Percentiles rank a stretch among this genome's conserved stretches.
These are phyloP conservation scores for Dillenia suffruticosa DNA, from an alignment of 164 flowering plant species.

Conservation along the genomic window DNA sequence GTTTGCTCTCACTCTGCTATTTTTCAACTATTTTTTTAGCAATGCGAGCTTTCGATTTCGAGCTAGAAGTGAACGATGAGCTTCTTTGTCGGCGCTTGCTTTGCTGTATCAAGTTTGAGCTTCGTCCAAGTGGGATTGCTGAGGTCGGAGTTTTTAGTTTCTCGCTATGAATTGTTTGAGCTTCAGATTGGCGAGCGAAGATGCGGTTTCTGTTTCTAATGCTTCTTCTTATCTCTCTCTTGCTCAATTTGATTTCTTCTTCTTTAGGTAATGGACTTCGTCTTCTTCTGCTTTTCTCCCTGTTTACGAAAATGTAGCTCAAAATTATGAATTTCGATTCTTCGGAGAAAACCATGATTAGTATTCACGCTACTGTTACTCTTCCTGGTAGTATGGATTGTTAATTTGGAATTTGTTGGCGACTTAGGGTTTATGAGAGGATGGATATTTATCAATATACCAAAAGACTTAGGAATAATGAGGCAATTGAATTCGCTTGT, in stretches of 20 bases:
- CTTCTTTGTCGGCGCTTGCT: slow-evolving; percentile 2
- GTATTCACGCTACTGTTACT: no score
- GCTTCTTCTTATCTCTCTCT: slow-evolving; percentile 9
- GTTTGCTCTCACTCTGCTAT: slow-evolving; percentile 11
- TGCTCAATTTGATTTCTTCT: slow-evolving; percentile 19
- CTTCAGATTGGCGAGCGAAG: slow-evolving; percentile 20
- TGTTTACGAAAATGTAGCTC: no score
- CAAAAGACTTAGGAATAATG: no score
- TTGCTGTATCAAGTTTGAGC: slow-evolving; percentile 9
- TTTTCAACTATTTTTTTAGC: neutral
- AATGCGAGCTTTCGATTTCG: slow-evolving; percentile 11
- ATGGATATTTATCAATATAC: no score
- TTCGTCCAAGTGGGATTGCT: slow-evolving; percentile 1
- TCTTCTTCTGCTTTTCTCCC: neutral
- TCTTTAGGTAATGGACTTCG: slow-evolving; percentile 25
- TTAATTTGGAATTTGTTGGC: no score
- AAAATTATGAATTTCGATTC: no score
- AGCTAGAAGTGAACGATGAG: slow-evolving; percentile 7
- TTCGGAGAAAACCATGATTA: no score
- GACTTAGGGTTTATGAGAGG: no score
- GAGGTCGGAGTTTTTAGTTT: slow-evolving; percentile 7
- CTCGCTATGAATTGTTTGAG: slow-evolving; percentile 22
- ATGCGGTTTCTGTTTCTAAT: slow-evolving; percentile 27
- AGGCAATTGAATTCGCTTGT: no score
- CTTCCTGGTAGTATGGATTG: no score